Conservation (phyloP, 441 rosid genomes). For the Melastoma candidum region DNA sequence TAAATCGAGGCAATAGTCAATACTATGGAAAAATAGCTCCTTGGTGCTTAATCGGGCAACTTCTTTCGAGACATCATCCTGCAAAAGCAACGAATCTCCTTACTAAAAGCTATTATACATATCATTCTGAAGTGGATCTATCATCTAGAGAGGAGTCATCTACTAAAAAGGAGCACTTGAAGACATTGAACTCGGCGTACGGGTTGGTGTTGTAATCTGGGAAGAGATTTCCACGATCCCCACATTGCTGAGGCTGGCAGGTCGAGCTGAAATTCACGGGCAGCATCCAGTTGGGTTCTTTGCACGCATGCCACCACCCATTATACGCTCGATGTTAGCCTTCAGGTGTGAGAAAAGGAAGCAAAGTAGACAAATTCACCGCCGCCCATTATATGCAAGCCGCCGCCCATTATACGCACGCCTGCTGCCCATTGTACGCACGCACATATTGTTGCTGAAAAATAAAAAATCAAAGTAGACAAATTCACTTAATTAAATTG, state of each 20-base stretch:
- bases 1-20: conserved; percentile 19
- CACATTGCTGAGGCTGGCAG: conserved; percentile 48
- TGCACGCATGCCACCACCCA: conserved; percentile 82
- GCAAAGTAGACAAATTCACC: too few species aligned
- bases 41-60: conserved; percentile 13
- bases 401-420: too few species aligned
- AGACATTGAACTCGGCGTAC: conserved; percentile 80
- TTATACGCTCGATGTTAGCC: conserved; percentile 64
- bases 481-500: too few species aligned
- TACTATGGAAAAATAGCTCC: conserved; percentile 16
- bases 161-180: conserved; percentile 3
- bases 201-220: conserved; percentile 60
- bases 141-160: background rate
- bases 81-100: background rate
- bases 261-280: conserved; percentile 29
- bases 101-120: conserved; percentile 7
- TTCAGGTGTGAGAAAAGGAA: conserved; percentile 60
- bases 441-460: too few species aligned
- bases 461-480: too few species aligned
- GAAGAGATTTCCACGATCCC: conserved; percentile 59
- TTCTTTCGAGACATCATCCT: conserved; percentile 12
- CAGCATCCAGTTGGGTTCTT: conserved; percentile 57
- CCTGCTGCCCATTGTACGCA: too few species aligned
- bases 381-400: too few species aligned
- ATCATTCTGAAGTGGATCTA: too few species aligned